Evolutionary conservation across 371 early-diverging fungal species (phyloP).

Genomic region (Mucor velutinosus): DNA sequence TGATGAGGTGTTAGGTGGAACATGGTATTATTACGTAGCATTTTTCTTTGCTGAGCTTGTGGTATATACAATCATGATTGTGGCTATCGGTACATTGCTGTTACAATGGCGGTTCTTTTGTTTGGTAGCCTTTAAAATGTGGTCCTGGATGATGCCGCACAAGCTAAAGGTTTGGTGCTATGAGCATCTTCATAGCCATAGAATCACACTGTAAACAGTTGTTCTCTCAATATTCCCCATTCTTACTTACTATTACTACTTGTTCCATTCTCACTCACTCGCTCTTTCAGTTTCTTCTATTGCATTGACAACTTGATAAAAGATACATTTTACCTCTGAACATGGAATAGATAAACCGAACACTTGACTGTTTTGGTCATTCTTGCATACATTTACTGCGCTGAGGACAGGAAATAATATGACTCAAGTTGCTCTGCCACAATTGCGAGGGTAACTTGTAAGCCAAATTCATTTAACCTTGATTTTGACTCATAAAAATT

Average conservation of each 20-base stretch:
- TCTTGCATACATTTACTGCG: background rate
- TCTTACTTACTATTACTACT: background rate
- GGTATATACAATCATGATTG: conserved; percentile 42
- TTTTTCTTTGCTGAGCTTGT: conserved; percentile 41
- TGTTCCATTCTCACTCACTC: background rate
- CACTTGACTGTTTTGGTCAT: background rate
- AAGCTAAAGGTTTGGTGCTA: conserved; percentile 22
- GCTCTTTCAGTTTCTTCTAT: background rate
- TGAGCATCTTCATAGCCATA: conserved; percentile 18
- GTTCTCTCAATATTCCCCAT: background rate
- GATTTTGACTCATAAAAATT: background rate
- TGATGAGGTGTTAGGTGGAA: conserved; percentile 1
- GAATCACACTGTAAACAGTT: conserved; percentile 13
- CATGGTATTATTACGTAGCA: conserved; percentile 33
- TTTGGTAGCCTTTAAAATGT: conserved; percentile 34
- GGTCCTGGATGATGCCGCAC: conserved; percentile 37
- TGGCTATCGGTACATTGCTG: conserved; percentile 38
- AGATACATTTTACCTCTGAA: background rate
- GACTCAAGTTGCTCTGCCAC: background rate
- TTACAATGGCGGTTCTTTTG: conserved; percentile 48
- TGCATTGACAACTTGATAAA: background rate
- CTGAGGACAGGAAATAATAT: background rate
- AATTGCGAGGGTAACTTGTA: background rate
- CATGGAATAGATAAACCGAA: background rate
- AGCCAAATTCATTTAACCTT: background rate